phyloP scores from a whole-genome alignment of 2,329 filamentous ascomycete species.

The Leptographium lundbergii region DNA sequence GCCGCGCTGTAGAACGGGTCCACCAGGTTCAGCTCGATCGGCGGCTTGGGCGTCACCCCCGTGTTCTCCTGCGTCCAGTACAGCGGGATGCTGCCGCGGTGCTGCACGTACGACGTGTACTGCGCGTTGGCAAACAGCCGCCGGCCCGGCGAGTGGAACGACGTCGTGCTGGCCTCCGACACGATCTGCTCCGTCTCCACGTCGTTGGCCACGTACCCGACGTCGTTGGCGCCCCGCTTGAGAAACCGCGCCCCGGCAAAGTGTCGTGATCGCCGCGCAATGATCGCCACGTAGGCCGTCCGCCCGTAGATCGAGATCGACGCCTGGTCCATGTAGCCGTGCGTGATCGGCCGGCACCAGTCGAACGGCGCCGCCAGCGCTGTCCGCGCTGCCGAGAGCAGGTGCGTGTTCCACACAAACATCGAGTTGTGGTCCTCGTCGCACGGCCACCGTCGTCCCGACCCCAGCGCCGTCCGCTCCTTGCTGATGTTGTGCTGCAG shows the following conservation, averaged over 20 bases:
- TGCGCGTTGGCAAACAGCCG: constrained; percentile 76
- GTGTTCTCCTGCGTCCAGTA: constrained; percentile 97
- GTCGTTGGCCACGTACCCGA: constrained; percentile 94
- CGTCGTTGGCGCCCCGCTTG: constrained; percentile 87
- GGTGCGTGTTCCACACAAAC: constrained; percentile 96
- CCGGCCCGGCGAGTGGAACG: constrained; percentile 84
- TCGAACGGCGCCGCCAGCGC: constrained; percentile 73
- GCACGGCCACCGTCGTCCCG: constrained; percentile 46
- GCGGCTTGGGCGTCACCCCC: constrained; percentile 89
- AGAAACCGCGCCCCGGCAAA: constrained; percentile 92
- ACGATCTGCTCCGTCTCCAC: constrained; percentile 99
- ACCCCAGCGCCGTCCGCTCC: constrained; percentile 58
- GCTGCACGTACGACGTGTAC: constrained; percentile 93
- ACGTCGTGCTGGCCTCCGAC: constrained; percentile 85
- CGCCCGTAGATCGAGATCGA: constrained; percentile 77
- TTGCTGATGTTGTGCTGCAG: constrained; percentile 83
- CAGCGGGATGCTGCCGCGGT: constrained; percentile 88
- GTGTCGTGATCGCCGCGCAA: constrained; percentile 80
- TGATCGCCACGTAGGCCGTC: constrained; percentile 82
- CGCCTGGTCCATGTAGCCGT: constrained; percentile 91
- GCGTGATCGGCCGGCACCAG: constrained; percentile 92
- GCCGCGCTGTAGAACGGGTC: constrained; percentile 94
- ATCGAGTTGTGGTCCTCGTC: constrained; percentile 71
- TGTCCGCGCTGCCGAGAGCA: constrained; percentile 61
- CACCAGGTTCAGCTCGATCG: constrained; percentile 87